These are phyloP conservation scores for Cryphonectria carpinicola DNA, from an alignment of 2,329 filamentous ascomycete genomes.

Conservation along the genomic window DNA sequence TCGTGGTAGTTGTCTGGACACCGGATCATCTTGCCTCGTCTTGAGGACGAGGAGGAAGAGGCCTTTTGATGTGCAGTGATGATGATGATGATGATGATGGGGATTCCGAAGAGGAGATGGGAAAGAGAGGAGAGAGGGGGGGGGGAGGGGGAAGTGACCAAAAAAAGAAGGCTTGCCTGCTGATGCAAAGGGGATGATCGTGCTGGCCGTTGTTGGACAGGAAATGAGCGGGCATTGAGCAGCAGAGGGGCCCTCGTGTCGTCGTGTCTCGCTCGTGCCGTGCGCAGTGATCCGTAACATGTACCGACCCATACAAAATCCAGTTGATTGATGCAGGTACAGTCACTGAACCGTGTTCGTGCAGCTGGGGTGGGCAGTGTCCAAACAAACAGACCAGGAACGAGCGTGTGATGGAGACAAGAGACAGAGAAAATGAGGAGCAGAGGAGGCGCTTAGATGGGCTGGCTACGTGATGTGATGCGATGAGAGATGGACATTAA, in stretches of 20 bases:
- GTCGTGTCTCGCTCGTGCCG: background rate
- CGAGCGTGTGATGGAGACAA: background rate
- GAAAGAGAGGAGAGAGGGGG: background rate
- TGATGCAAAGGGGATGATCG: background rate
- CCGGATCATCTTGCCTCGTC: background rate
- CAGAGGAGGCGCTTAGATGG: background rate
- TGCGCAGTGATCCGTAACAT: slow-evolving; percentile 3
- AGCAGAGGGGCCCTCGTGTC: slow-evolving; percentile 4
- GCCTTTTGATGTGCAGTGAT: background rate
- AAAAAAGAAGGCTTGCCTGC: slow-evolving; percentile 4
- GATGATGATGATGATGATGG: background rate
- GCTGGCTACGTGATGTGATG: background rate
- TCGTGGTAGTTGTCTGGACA: background rate
- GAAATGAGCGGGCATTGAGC: slow-evolving; percentile 7
- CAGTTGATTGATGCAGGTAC: background rate
- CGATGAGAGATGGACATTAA: background rate
- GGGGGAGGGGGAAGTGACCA: background rate
- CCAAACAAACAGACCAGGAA: background rate
- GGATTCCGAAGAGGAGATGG: background rate
- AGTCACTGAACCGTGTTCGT: slow-evolving; percentile 12
- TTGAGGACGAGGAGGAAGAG: background rate
- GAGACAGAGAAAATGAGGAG: background rate
- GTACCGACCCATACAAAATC: background rate
- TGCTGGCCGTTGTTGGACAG: slow-evolving; percentile 5
- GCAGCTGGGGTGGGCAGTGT: background rate